These are phyloP conservation scores for Naganishia vaughanmartiniae DNA, from an alignment of 768 basidiomycete genomes.

Conservation along the genomic window DNA sequence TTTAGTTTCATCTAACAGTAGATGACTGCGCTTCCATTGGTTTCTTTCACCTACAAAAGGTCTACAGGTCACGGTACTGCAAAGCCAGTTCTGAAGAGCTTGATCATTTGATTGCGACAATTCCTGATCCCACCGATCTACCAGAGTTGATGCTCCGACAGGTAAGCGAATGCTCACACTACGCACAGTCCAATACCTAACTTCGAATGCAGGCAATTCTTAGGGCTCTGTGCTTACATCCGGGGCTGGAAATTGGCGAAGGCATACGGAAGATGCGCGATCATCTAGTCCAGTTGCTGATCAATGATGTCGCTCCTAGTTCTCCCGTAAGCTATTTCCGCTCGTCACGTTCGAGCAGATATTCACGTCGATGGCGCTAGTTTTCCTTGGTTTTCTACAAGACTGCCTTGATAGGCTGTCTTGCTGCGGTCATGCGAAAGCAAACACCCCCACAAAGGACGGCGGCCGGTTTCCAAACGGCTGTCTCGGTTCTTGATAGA, in stretches of 20 bases:
- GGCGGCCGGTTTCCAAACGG: slow-evolving; percentile 2
- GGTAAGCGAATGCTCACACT: not conserved
- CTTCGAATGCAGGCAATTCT: not conserved
- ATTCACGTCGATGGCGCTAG: not conserved
- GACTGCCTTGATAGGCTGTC: slow-evolving; percentile 14
- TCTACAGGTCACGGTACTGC: slow-evolving; percentile 79
- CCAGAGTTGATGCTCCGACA: slow-evolving; percentile 17
- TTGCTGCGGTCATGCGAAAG: slow-evolving; percentile 21
- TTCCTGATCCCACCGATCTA: slow-evolving; percentile 1
- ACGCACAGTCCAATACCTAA: not conserved
- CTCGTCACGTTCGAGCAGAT: not conserved
- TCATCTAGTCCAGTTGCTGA: slow-evolving; percentile 10
- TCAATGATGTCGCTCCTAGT: slow-evolving; percentile 5
- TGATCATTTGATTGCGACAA: slow-evolving; percentile 56
- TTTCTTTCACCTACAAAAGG: slow-evolving; percentile 90
- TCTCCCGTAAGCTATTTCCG: not conserved
- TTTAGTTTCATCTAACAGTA: slow-evolving; percentile 75
- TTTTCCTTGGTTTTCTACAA: slow-evolving; percentile 27
- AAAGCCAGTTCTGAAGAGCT: slow-evolving; percentile 62
- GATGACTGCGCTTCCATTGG: slow-evolving; percentile 73
- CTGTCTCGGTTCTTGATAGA: slow-evolving; percentile 19
- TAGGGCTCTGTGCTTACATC: not conserved
- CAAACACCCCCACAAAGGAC: slow-evolving; percentile 3
- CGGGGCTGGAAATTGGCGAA: not conserved
- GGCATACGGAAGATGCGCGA: slow-evolving; percentile 16